A percentile compares a stretch with the other conserved stretches of the same genome.
These are phyloP conservation scores for Tetrapisispora phaffii DNA, from an alignment of 805 yeast genomes.

Conservation along the genomic window DNA sequence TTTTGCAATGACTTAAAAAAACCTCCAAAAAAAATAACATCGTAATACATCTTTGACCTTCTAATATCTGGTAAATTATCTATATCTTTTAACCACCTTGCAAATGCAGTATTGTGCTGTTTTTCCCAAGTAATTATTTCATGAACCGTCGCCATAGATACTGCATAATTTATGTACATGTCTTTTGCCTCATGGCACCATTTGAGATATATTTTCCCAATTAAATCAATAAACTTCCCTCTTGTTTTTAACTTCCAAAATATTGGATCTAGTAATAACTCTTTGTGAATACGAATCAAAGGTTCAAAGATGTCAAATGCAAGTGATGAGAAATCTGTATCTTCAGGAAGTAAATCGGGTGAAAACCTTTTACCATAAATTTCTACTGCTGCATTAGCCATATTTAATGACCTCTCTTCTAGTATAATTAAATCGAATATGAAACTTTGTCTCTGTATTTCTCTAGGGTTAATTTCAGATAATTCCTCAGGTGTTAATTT, in stretches of 20 bases:
- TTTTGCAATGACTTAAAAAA: constrained; percentile 46
- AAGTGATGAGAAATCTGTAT: constrained; percentile 47
- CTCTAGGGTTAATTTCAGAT: constrained; percentile 38
- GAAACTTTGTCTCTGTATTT: constrained; percentile 60
- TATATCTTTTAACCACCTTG: constrained; percentile 46
- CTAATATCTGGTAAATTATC: constrained; percentile 40
- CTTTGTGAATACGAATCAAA: constrained; percentile 46
- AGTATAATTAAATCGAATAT: constrained; percentile 64
- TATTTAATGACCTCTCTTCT: constrained; percentile 59
- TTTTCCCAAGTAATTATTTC: constrained; percentile 42
- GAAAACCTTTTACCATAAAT: constrained; percentile 39
- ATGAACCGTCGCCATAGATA: constrained; percentile 49
- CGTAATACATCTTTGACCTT: constrained; percentile 37
- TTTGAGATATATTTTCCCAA: constrained; percentile 50
- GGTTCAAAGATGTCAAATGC: constrained; percentile 50
- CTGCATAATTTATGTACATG: constrained; percentile 50
- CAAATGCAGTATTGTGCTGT: constrained; percentile 36
- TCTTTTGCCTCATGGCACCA: constrained; percentile 55
- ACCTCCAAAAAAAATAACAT: constrained; percentile 47
- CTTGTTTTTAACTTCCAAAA: constrained; percentile 46
- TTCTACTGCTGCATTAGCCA: constrained; percentile 55
- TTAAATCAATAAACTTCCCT: constrained; percentile 56
- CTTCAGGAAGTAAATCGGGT: constrained; percentile 39
- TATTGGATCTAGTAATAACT: constrained; percentile 47
- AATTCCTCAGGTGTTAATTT: constrained; percentile 46